Evolutionary conservation across 2,329 filamentous ascomycete species (phyloP), one percentile per base, ranked within the genome.

Genomic region (Alternaria metachromatica): DNA sequence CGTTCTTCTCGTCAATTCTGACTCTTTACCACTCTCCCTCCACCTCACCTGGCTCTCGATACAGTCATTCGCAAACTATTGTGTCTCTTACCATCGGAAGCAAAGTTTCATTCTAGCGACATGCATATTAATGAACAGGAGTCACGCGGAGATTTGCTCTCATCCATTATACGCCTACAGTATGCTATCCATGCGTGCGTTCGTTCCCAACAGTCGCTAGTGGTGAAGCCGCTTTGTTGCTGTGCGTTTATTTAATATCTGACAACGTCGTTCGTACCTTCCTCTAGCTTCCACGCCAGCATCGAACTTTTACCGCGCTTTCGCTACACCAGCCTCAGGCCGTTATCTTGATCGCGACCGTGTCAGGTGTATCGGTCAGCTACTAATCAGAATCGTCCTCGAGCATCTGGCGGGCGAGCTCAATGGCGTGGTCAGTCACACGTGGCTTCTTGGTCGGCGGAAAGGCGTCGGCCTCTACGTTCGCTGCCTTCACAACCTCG

Each of bases 201-300:
- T 2, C 9, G 5, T 18, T 41, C 0, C 4, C 5, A 18, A 18
- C 0, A 1, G n/a, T 41, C 37, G n/a, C n/a, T 41, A 41, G 0
- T 11, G 9, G 5, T 2, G 0, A 41, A 41, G 5, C 5, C n/a
- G 37, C 4, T 41, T n/a, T 20, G 21, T 10, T 48, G 21, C 45
- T 45, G 13, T 25, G 13, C 13, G 13, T 11, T 2, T 2, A 48
- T 3, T 25, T 8, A 26, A 48, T n/a, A 1, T 1, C 3, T 3
- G 18, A 13, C 3, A 15, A 8, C 13, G 18, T 48, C 44, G 12
- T 23, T 23, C 5, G 6, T 15, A 25, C 12, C 20, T 15, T 9
- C 4, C 21, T 2, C 20, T 3, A 41, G 4, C 3, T 3, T 46
- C 7, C 3, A n/a, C 20, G 12, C 21, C 12, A 2, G 2, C 44